Evolutionary conservation across 2,329 filamentous ascomycete genomes (phyloP).

Genomic region (Cladorrhinum sp.): DNA sequence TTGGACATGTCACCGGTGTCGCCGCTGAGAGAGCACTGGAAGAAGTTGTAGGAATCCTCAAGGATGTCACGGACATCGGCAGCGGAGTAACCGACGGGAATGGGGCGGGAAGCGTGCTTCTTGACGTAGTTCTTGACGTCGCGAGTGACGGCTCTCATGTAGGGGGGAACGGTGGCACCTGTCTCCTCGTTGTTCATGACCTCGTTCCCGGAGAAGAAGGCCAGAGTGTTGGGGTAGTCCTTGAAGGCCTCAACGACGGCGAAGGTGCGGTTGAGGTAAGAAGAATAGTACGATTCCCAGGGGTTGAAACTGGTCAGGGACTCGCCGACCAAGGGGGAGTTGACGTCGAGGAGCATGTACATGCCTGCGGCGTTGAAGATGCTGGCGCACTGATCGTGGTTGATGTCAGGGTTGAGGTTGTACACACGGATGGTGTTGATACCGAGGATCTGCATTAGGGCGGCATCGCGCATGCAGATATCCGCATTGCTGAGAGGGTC

Average conservation of each 20-base stretch:
- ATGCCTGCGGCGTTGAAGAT: slow-evolving; percentile 68
- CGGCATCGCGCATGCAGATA: slow-evolving; percentile 61
- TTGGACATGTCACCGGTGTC: slow-evolving; percentile 59
- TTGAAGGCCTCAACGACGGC: slow-evolving; percentile 65
- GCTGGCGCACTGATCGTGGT: slow-evolving; percentile 64
- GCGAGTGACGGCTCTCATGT: slow-evolving; percentile 70
- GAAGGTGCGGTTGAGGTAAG: slow-evolving; percentile 65
- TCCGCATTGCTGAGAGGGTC: slow-evolving; percentile 60
- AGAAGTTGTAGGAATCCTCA: slow-evolving; percentile 72
- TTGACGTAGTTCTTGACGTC: slow-evolving; percentile 80
- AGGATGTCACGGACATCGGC: slow-evolving; percentile 73
- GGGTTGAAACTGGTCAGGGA: slow-evolving; percentile 53
- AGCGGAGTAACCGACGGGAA: slow-evolving; percentile 78
- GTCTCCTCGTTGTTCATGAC: slow-evolving; percentile 66
- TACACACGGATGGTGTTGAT: slow-evolving; percentile 69
- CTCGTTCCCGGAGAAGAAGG: slow-evolving; percentile 78
- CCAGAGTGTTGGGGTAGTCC: slow-evolving; percentile 64
- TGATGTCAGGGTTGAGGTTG: slow-evolving; percentile 63
- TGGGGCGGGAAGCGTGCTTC: slow-evolving; percentile 62
- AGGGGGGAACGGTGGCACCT: slow-evolving; percentile 62
- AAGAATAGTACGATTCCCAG: slow-evolving; percentile 57
- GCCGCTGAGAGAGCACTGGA: slow-evolving; percentile 61
- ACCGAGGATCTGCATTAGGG: slow-evolving; percentile 62
- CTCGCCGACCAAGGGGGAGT: slow-evolving; percentile 60
- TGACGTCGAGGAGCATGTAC: slow-evolving; percentile 68